These are phyloP conservation scores for Athelia sp. DNA, from an alignment of 1,284 basidiomycete species.

Conservation along the genomic window DNA sequence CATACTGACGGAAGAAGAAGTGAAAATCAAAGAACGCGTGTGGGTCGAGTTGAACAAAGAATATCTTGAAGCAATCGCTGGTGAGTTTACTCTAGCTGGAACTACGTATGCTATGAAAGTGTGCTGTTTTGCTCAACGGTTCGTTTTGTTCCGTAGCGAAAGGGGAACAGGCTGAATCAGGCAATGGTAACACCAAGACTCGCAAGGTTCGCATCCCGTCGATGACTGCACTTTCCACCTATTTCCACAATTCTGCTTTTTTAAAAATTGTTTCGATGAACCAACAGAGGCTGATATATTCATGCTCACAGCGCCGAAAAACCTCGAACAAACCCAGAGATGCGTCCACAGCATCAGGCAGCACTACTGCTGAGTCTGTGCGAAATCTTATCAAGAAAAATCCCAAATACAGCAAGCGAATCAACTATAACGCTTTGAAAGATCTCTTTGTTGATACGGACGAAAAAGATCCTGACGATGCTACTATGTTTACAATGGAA, in stretches of 20 bases:
- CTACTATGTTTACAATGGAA: constrained; percentile 38
- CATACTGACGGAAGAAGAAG: constrained; percentile 82
- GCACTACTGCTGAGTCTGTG: constrained; percentile 77
- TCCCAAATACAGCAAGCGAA: constrained; percentile 80
- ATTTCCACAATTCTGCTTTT: constrained; percentile 6
- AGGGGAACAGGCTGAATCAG: constrained; percentile 52
- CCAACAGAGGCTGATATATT: constrained; percentile 9
- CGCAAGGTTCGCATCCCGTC: constrained; percentile 68
- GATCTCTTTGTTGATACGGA: constrained; percentile 65
- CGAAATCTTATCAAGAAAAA: constrained; percentile 78
- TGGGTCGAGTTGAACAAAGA: constrained; percentile 97
- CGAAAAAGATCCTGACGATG: constrained; percentile 49
- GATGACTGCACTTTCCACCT: constrained; percentile 19
- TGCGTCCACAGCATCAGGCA: constrained; percentile 65
- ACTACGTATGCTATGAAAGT: constrained; percentile 14
- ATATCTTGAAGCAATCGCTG: constrained; percentile 86
- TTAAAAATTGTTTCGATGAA: constrained; percentile 7
- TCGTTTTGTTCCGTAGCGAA: constrained; percentile 47
- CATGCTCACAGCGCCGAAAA: constrained; percentile 55
- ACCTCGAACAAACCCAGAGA: constrained; percentile 66
- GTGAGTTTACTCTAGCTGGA: constrained; percentile 37
- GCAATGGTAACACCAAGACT: constrained; percentile 45
- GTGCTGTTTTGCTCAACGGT: constrained; percentile 36
- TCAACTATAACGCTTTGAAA: constrained; percentile 85
- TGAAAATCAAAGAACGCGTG: constrained; percentile 86